phyloP scores from a whole-genome alignment of 371 early-diverging fungal species.

The Mucor mucedo region DNA sequence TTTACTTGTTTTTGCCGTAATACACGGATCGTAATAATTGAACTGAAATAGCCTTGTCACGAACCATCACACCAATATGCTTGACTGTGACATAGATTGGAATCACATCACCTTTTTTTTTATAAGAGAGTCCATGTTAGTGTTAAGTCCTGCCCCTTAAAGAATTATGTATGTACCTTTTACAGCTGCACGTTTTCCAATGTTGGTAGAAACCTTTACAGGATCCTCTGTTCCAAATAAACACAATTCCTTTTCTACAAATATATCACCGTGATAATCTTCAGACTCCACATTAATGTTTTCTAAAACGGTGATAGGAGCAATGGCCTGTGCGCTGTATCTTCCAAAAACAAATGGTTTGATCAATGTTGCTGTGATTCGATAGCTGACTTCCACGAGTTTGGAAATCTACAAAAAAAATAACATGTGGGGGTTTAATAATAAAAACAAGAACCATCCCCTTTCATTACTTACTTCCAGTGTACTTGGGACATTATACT shows the following conservation, averaged over 20 bases:
- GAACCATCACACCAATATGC: conserved; percentile 35
- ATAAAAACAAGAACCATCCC: background rate
- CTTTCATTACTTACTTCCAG: conserved; percentile 35
- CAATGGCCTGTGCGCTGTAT: conserved; percentile 28
- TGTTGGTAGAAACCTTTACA: conserved; percentile 29
- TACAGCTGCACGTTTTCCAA: conserved; percentile 48
- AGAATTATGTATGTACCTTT: conserved; percentile 34
- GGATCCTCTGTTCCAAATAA: conserved; percentile 25
- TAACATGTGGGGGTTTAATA: conserved; percentile 1
- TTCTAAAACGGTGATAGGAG: conserved; percentile 42
- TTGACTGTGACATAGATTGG: conserved; percentile 40
- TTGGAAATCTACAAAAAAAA: conserved; percentile 31
- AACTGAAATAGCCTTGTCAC: conserved; percentile 28
- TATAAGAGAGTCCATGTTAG: background rate
- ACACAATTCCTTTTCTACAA: conserved; percentile 22
- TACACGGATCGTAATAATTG: conserved; percentile 32
- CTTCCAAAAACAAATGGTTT: conserved; percentile 21
- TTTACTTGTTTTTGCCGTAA: conserved; percentile 27
- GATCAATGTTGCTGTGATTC: conserved; percentile 36
- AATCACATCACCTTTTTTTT: conserved; percentile 41
- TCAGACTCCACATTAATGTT: conserved; percentile 40
- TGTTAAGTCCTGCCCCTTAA: background rate
- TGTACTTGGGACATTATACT: conserved; percentile 43
- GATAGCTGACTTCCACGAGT: conserved; percentile 38
- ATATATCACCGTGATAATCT: conserved; percentile 30